These are phyloP conservation scores for Sanghuangporus weigelae DNA, from an alignment of 1,284 basidiomycete genomes.

Conservation along the genomic window DNA sequence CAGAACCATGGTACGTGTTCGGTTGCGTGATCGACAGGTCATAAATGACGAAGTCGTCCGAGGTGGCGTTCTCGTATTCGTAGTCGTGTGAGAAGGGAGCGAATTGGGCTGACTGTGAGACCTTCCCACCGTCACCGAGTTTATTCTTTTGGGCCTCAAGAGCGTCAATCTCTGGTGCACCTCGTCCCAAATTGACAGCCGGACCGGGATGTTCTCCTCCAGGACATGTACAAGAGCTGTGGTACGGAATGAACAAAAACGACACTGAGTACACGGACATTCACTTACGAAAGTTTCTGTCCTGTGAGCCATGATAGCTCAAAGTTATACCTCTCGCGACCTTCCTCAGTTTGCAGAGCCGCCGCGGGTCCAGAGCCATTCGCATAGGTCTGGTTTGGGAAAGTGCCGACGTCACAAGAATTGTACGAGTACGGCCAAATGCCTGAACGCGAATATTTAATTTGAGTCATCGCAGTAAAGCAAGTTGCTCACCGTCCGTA, in stretches of 20 bases:
- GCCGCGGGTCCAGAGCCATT: slow-evolving; percentile 41
- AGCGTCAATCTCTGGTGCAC: slow-evolving; percentile 84
- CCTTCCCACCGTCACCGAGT: slow-evolving; percentile 35
- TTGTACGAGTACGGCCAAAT: slow-evolving; percentile 77
- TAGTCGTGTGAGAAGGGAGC: slow-evolving; percentile 61
- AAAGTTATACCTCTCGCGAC: slow-evolving; percentile 36
- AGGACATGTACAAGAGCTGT: slow-evolving; percentile 68
- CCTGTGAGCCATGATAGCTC: slow-evolving; percentile 45
- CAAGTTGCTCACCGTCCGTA: slow-evolving; percentile 40
- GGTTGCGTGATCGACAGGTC: slow-evolving; percentile 30
- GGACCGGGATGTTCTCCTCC: slow-evolving; percentile 84
- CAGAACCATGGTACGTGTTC: slow-evolving; percentile 34
- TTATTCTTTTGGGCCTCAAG: slow-evolving; percentile 69
- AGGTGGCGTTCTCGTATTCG: slow-evolving; percentile 37
- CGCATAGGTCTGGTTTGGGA: slow-evolving; percentile 68
- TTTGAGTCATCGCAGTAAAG: background rate
- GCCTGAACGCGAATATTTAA: slow-evolving; percentile 31
- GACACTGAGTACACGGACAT: background rate
- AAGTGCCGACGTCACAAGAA: slow-evolving; percentile 78
- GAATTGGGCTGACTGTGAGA: slow-evolving; percentile 58
- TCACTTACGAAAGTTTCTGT: slow-evolving; percentile 39
- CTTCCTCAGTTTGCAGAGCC: slow-evolving; percentile 36
- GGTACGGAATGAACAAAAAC: background rate
- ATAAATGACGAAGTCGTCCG: slow-evolving; percentile 40
- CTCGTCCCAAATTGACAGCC: slow-evolving; percentile 55